phyloP scores from a whole-genome alignment of 2,329 filamentous ascomycete genomes.

The Pseudogymnoascus sp. region DNA sequence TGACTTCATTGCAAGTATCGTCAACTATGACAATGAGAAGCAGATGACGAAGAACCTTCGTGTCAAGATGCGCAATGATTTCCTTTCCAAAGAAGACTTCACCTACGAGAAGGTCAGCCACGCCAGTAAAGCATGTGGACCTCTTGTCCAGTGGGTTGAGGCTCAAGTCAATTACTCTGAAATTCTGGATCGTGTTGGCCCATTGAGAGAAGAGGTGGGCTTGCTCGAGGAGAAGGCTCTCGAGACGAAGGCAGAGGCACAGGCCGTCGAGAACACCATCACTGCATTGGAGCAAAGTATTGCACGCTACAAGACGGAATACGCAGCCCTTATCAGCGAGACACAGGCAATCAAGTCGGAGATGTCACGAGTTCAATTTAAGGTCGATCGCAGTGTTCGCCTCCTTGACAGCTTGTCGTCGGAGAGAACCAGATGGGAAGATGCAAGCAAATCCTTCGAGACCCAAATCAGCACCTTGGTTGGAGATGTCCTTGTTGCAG shows the following conservation, averaged over 20 bases:
- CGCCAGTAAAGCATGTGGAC: conserved; percentile 93
- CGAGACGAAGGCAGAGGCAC: conserved; percentile 87
- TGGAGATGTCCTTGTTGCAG: conserved; percentile 91
- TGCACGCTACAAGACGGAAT: conserved; percentile 90
- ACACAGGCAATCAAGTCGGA: conserved; percentile 95
- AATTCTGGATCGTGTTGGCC: conserved; percentile 88
- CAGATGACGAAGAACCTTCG: conserved; percentile 83
- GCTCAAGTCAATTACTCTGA: conserved; percentile 98
- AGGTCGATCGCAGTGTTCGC: conserved; percentile 92
- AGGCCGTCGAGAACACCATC: conserved; percentile 85
- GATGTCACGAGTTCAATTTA: conserved; percentile 94
- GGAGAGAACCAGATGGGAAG: conserved; percentile 89
- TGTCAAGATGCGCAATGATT: conserved; percentile 86
- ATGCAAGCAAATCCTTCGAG: conserved; percentile 95
- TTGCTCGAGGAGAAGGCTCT: conserved; percentile 81
- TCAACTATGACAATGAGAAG: conserved; percentile 91
- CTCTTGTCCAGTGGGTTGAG: conserved; percentile 91
- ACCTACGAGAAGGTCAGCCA: conserved; percentile 94
- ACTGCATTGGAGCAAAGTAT: conserved; percentile 81
- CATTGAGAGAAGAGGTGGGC: conserved; percentile 81
- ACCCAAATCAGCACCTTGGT: conserved; percentile 95
- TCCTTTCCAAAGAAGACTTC: conserved; percentile 87
- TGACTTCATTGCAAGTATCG: conserved; percentile 96
- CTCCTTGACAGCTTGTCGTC: conserved; percentile 92
- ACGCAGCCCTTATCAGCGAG: conserved; percentile 91